phyloP scores from a whole-genome alignment of 2,329 filamentous ascomycete species.

The Metarhizium sp. region DNA sequence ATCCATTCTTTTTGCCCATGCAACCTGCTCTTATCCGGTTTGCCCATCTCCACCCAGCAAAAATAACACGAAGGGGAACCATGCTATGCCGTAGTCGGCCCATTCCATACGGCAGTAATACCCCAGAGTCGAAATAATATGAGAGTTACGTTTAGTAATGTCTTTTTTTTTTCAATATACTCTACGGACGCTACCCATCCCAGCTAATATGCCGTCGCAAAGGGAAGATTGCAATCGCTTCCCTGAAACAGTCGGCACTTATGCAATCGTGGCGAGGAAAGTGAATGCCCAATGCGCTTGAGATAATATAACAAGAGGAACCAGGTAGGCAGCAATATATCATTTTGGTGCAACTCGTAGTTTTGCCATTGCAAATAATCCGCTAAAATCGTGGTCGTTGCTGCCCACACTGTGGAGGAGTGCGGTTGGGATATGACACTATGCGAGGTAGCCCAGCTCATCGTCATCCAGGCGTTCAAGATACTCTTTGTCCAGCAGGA shows the following conservation, averaged over 20 bases:
- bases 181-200: not conserved
- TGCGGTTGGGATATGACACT: constrained; percentile 21
- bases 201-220: not conserved
- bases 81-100: not conserved
- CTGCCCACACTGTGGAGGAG: not conserved
- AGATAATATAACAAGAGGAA: not conserved
- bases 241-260: not conserved
- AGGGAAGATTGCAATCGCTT: not conserved
- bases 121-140: not conserved
- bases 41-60: not conserved
- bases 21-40: not conserved
- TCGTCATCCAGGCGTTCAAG: constrained; percentile 91
- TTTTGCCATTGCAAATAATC: not conserved
- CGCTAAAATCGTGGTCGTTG: not conserved
- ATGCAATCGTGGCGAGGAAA: not conserved
- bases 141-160: not conserved
- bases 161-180: not conserved
- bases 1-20: not conserved
- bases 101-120: not conserved
- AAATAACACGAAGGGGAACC: not conserved
- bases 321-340: not conserved
- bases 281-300: not conserved
- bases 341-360: not conserved
- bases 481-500: constrained; percentile 97
- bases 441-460: constrained; percentile 89